phyloP scores from a whole-genome alignment of 1,139 yeast species.

The Sugiyamaella japonica region DNA sequence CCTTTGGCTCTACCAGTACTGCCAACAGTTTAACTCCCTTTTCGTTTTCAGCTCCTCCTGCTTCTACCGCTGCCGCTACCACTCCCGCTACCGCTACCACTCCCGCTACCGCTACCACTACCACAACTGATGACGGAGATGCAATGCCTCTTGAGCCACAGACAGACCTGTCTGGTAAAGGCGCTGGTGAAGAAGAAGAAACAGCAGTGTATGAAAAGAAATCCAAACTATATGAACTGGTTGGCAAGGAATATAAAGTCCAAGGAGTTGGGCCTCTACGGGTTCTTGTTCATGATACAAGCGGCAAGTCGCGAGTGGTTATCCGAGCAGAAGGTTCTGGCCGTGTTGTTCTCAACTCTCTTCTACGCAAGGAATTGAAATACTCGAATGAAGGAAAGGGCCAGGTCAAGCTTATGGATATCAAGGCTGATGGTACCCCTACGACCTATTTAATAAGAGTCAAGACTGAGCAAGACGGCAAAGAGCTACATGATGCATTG shows the following conservation, averaged over 20 bases:
- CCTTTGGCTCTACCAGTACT: slow-evolving; percentile 18
- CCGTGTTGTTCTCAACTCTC: slow-evolving; percentile 71
- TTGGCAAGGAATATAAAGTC: slow-evolving; percentile 34
- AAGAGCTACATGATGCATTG: slow-evolving; percentile 56
- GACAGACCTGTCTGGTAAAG: slow-evolving; percentile 43
- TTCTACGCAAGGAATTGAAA: slow-evolving; percentile 56
- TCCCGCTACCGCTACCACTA: slow-evolving; percentile 21
- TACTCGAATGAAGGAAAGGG: slow-evolving; percentile 41
- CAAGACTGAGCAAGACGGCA: slow-evolving; percentile 70
- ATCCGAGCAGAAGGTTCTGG: slow-evolving; percentile 89
- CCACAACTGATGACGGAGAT: slow-evolving; percentile 21
- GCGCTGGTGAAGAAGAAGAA: slow-evolving; percentile 89
- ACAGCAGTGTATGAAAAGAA: slow-evolving; percentile 61
- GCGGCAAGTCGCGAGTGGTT: slow-evolving; percentile 65
- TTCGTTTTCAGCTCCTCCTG: slow-evolving; percentile 8
- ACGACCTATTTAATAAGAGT: slow-evolving; percentile 71
- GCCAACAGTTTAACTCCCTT: slow-evolving; percentile 16
- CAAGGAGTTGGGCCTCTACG: slow-evolving; percentile 83
- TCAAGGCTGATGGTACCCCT: slow-evolving; percentile 49
- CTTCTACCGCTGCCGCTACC: neutral
- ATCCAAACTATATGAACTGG: slow-evolving; percentile 68
- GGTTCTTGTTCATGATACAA: slow-evolving; percentile 58
- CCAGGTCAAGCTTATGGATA: slow-evolving; percentile 57
- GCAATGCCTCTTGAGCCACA: slow-evolving; percentile 36
- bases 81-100: slow-evolving; percentile 5